phyloP scores from a whole-genome alignment of 73 alveolate genomes.

The Paraurostyla sp. region DNA sequence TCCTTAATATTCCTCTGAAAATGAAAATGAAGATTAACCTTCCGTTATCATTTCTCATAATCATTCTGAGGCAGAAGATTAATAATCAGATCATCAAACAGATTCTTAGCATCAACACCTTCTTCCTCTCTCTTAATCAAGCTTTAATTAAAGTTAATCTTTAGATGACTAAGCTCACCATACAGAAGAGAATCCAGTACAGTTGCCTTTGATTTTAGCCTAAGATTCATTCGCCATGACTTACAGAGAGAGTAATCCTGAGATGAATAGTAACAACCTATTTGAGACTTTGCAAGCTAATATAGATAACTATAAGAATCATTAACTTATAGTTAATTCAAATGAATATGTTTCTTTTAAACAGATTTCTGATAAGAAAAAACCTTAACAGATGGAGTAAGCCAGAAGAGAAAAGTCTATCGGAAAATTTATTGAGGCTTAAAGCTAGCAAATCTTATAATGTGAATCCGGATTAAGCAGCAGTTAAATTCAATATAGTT shows the following conservation, averaged over 20 bases:
- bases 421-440: background rate
- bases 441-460: background rate
- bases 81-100: background rate
- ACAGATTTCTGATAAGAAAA: constrained; percentile 3
- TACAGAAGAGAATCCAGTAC: no score
- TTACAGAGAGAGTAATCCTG: constrained; percentile 26
- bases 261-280: background rate
- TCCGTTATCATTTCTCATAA: background rate
- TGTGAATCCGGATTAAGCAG: background rate
- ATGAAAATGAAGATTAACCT: background rate
- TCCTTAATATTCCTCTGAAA: background rate
- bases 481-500: background rate
- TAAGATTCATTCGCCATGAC: constrained; percentile 22
- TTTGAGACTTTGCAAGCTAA: constrained; percentile 36
- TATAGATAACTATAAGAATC: background rate
- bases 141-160: background rate
- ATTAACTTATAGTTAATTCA: background rate
- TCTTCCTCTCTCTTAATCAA: no score
- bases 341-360: constrained; percentile 53
- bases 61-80: background rate
- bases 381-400: background rate
- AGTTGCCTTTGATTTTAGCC: no score
- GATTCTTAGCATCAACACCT: no score
- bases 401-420: background rate
- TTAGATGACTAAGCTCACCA: background rate